Base-by-base conservation (phyloP, 257 asterid species). In the Petunia axillaris region DNA sequence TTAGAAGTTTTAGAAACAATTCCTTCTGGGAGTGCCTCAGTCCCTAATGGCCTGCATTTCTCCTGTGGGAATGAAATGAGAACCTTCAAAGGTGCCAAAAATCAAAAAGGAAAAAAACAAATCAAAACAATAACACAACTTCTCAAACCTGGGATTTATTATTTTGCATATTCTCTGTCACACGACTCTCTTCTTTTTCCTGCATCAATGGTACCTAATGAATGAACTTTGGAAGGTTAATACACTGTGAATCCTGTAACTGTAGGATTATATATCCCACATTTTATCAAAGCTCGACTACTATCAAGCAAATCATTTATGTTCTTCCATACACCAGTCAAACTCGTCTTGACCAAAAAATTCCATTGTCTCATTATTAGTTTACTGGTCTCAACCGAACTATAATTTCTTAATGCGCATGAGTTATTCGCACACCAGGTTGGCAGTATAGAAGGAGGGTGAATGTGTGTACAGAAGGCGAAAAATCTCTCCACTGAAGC, bases 11-110 rank as follows among this genome's bases (percentile, higher is more conserved):
- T 43, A 43, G 97, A 83, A 78, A 92, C 82, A 58, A 95, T 92
- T 81, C 97, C 98, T 83, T 84, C 81, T 1, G 99, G 99, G 85
- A 95, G 88, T 81, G 93, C 83, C 82, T 89, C 97, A 8, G 85
- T 89, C 10, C 97, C 98, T 35, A 59, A 40, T 1, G 93, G 90
- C 86, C 87, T 87, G 87, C 98, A 93, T 62, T 79, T 87, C n/a
- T 82, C 91, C 99, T 95, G 79, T 41, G 78, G 25, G 15, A 58
- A 73, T 68, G 11, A 63, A 36, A 78, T 67, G 60, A 50, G 48
- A 43, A 66, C 48, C 78, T 50, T 41, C 15, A 50, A 5, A 10
- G 15, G 67, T 75, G 77, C 58, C 64, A 36, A 74, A 83, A 46
- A 50, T 14, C 40, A 15, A 44, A 79, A 25, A 25, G 25, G 25